Evolutionary conservation across 2,329 filamentous ascomycete species (phyloP).

Genomic region (Kalmusia sp.): DNA sequence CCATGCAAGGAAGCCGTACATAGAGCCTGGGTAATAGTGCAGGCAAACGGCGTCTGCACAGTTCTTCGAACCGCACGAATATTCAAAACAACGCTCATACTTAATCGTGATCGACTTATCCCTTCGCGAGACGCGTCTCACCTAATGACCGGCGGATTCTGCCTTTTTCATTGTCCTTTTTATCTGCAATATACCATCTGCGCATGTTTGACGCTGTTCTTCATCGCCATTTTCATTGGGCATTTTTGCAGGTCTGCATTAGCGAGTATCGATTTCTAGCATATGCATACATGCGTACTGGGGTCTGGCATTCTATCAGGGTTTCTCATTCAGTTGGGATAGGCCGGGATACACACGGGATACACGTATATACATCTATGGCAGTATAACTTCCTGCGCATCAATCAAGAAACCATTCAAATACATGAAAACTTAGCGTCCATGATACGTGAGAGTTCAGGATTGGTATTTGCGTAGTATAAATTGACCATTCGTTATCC

Average conservation of each 20-base stretch:
- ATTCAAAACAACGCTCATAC: background rate
- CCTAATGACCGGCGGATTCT: no score
- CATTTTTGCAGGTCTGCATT: conserved; percentile 1
- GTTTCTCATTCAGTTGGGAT: no score
- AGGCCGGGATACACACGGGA: no score
- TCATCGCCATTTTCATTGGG: background rate
- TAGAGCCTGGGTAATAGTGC: background rate
- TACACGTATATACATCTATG: no score
- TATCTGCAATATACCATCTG: conserved; percentile 3
- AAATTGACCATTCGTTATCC: no score
- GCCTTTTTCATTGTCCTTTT: background rate
- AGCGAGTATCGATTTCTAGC: background rate
- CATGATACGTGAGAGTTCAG: no score
- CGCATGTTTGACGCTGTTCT: background rate
- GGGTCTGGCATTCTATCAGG: background rate
- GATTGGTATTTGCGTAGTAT: no score
- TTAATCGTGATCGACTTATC: no score
- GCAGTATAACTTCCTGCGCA: no score
- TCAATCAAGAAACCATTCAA: no score
- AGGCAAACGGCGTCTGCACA: background rate
- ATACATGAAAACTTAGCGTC: no score
- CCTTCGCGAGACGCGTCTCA: no score
- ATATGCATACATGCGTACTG: background rate
- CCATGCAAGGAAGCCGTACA: background rate
- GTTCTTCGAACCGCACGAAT: background rate